phyloP scores from a whole-genome alignment of 768 basidiomycete genomes.

The Lyophyllum atratum region DNA sequence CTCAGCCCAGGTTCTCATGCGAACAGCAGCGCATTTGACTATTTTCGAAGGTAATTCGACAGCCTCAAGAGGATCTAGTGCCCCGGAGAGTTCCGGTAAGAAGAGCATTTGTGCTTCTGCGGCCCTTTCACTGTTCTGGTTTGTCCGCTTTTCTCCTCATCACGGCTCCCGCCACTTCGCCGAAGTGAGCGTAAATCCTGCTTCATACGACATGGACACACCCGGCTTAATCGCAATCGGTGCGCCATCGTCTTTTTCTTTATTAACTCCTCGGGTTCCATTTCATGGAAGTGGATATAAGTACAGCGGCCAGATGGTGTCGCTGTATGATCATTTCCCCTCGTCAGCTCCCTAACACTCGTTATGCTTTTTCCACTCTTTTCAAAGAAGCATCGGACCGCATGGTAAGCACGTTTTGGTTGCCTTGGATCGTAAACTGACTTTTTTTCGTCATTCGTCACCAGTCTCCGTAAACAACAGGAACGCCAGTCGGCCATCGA shows the following conservation, averaged over 20 bases:
- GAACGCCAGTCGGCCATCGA: constrained; percentile 46
- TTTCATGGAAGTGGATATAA: constrained; percentile 8
- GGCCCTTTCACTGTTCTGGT: constrained; percentile 29
- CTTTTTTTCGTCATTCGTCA: not conserved
- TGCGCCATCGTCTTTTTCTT: constrained; percentile 4
- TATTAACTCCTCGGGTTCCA: constrained; percentile 21
- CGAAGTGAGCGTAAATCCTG: constrained; percentile 13
- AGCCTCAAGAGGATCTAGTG: constrained; percentile 3
- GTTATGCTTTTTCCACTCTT: constrained; percentile 19
- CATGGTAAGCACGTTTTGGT: constrained; percentile 34
- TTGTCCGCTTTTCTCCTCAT: constrained; percentile 20
- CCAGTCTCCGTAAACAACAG: constrained; percentile 45
- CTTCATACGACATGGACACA: constrained; percentile 18
- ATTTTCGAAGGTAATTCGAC: constrained; percentile 13
- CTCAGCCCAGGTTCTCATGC: constrained; percentile 13
- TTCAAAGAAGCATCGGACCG: constrained; percentile 17
- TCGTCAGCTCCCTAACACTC: constrained; percentile 15
- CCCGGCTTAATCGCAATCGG: constrained; percentile 22
- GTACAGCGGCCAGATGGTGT: constrained; percentile 4
- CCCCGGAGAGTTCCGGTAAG: constrained; percentile 14
- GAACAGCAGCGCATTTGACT: constrained; percentile 10
- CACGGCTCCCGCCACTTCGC: constrained; percentile 16
- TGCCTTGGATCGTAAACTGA: not conserved
- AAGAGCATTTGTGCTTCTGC: constrained; percentile 12
- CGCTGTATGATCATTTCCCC: constrained; percentile 1